phyloP scores from a whole-genome alignment of 2,329 filamentous ascomycete species.

The Colletotrichum gloeosporioides region DNA sequence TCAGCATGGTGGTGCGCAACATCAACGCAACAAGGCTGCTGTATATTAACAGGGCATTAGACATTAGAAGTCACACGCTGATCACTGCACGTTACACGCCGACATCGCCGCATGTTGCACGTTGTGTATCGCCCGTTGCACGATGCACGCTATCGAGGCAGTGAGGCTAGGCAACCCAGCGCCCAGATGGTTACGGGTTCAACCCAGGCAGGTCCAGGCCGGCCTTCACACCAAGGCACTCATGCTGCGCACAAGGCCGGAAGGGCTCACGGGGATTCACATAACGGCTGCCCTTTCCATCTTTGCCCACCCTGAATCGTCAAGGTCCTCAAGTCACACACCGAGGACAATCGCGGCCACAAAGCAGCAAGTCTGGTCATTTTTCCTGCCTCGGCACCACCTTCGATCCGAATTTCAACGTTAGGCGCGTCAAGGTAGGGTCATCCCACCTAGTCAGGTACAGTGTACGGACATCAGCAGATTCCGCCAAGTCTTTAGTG shows the following conservation, averaged over 20 bases:
- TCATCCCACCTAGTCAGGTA: background rate
- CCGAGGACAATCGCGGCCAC: background rate
- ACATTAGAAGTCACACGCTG: background rate
- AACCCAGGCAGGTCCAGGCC: background rate
- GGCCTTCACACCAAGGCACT: background rate
- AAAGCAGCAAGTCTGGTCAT: background rate
- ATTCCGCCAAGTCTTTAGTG: too few species aligned
- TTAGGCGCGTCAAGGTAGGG: background rate
- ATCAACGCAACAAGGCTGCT: background rate
- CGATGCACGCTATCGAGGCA: background rate
- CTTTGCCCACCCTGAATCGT: background rate
- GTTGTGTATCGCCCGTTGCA: background rate
- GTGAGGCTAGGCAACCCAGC: background rate
- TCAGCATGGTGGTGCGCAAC: background rate
- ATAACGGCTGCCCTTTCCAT: background rate
- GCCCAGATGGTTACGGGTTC: background rate
- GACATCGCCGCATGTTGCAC: background rate
- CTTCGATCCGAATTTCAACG: background rate
- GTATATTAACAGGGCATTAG: background rate
- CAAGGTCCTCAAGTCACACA: background rate
- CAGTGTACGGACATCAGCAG: too few species aligned
- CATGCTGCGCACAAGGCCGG: background rate
- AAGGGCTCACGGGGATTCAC: background rate
- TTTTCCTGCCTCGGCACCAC: background rate
- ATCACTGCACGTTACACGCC: background rate